Conservation (phyloP, 768 basidiomycete species). For the Lactarius akahatsu region DNA sequence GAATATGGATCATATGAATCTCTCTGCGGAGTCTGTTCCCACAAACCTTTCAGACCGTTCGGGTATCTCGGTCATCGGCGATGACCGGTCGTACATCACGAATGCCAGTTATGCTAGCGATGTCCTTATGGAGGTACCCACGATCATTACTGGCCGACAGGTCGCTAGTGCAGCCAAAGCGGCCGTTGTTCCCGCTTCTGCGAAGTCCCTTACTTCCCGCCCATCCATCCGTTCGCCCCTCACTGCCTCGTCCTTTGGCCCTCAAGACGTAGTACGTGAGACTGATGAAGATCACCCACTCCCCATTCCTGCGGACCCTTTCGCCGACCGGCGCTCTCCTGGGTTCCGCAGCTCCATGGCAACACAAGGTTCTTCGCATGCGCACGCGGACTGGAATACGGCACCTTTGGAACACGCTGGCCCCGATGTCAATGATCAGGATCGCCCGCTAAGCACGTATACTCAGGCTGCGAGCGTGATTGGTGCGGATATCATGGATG, state of each 20-base stretch:
- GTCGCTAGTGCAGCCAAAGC: conserved; percentile 77
- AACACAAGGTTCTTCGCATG: conserved; percentile 28
- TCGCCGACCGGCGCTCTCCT: conserved; percentile 57
- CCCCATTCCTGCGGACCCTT: conserved; percentile 48
- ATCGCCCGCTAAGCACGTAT: conserved; percentile 60
- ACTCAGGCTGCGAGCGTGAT: conserved; percentile 49
- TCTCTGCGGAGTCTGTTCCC: conserved; percentile 51
- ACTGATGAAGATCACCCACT: conserved; percentile 37
- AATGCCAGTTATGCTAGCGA: conserved; percentile 75
- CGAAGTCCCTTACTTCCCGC: conserved; percentile 44
- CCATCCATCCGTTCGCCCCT: conserved; percentile 62
- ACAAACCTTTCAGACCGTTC: conserved; percentile 45
- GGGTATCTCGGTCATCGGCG: conserved; percentile 44
- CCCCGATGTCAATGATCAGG: conserved; percentile 36
- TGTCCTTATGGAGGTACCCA: conserved; percentile 75
- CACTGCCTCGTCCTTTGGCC: conserved; percentile 69
- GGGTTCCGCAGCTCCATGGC: conserved; percentile 35
- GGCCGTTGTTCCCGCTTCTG: conserved; percentile 55
- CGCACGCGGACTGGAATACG: conserved; percentile 32
- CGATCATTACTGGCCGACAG: conserved; percentile 75
- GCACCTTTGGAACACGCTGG: conserved; percentile 25
- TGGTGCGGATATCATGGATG: conserved; percentile 56
- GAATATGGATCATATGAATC: conserved; percentile 60
- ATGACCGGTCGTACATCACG: conserved; percentile 70
- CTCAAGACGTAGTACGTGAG: conserved; percentile 60